A percentile compares a stretch with the other conserved stretches of the same genome.
These are phyloP conservation scores for Rubroboletus pulcherrimus DNA, from an alignment of 768 basidiomycete genomes.

Conservation along the genomic window DNA sequence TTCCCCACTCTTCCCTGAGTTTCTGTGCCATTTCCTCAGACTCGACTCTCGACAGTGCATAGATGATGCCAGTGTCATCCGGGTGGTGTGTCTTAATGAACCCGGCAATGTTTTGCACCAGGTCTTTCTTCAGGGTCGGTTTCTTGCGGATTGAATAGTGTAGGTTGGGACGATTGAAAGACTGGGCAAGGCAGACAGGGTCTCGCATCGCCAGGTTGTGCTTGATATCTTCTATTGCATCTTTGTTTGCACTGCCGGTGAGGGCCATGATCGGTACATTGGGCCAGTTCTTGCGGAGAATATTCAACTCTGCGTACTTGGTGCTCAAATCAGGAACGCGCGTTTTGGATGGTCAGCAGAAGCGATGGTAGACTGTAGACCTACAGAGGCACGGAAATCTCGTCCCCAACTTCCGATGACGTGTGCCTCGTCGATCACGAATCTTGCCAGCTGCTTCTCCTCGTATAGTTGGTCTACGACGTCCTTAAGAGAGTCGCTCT, in stretches of 20 bases:
- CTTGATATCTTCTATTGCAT: constrained; percentile 77
- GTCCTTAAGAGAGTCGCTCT: constrained; percentile 51
- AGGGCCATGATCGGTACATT: constrained; percentile 90
- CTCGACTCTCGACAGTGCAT: constrained; percentile 64
- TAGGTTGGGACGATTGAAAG: constrained; percentile 94
- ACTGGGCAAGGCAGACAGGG: constrained; percentile 60
- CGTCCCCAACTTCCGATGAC: constrained; percentile 94
- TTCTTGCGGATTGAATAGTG: constrained; percentile 64
- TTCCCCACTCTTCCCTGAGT: constrained; percentile 51
- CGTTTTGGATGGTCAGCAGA: not conserved
- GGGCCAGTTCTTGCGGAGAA: constrained; percentile 72
- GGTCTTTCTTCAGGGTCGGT: constrained; percentile 37
- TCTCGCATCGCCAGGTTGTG: constrained; percentile 60
- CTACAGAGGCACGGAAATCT: constrained; percentile 81
- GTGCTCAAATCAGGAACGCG: constrained; percentile 9
- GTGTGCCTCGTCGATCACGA: constrained; percentile 96
- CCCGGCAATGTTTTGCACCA: constrained; percentile 57
- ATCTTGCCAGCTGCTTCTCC: constrained; percentile 64
- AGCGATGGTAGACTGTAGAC: constrained; percentile 23
- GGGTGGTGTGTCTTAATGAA: constrained; percentile 62
- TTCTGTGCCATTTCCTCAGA: constrained; percentile 80
- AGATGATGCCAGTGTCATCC: constrained; percentile 76
- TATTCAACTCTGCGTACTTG: constrained; percentile 67
- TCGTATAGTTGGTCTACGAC: constrained; percentile 59
- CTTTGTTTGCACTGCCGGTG: constrained; percentile 87